Base-by-base conservation (phyloP, 1,284 basidiomycete species). In the Pseudozyma thailandica region DNA sequence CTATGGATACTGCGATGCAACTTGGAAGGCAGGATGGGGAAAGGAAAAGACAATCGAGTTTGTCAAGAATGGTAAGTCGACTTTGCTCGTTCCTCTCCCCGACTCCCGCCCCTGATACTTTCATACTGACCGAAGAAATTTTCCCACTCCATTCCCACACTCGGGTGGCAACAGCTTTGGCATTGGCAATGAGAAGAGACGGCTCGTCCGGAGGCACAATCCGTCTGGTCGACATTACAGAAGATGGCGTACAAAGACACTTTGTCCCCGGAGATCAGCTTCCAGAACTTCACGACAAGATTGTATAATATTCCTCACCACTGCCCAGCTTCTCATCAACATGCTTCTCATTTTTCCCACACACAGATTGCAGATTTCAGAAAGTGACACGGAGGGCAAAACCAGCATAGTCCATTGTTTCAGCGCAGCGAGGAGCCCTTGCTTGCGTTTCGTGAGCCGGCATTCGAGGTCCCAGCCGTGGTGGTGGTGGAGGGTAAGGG, bases 1-100 rank as follows among this genome's bases (percentile, higher is more conserved):
- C 18, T 98, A 98, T 82, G 96, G 95, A 46, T 98, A 96, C 85
- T 98, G 96, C 82, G 96, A 99, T 84, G 93, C 96, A 27, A 98
- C 93, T n/a, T 99, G 92, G 85, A 86, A 89, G 82, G 93, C 95
- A 33, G 93, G 91, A n/a, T 95, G 92, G 94, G 89, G 88, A 4
- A 88, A 88, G 74, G 92, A 94, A 41, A 88, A 98, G 85, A 98
- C 94, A 0, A 85, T 99, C 60, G 87, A 94, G 43, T 98, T 98
- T 83, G 95, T 98, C 56, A 92, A 90, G 86, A 96, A 98, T 85
- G 69, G 93, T 88, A 37, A 27, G 65, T 51, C 21, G 9, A 10
- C 30, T 15, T 31, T 31, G 15, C 30, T 15, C 30, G 8, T 15
- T 41, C 31, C 39, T 3, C 37, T 7, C 13, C 26, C n/a, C n/a